Evolutionary conservation across 139 green algal genomes (phyloP), one percentile per base, ranked within the genome.

Genomic region (Parachlorella kessleri): DNA sequence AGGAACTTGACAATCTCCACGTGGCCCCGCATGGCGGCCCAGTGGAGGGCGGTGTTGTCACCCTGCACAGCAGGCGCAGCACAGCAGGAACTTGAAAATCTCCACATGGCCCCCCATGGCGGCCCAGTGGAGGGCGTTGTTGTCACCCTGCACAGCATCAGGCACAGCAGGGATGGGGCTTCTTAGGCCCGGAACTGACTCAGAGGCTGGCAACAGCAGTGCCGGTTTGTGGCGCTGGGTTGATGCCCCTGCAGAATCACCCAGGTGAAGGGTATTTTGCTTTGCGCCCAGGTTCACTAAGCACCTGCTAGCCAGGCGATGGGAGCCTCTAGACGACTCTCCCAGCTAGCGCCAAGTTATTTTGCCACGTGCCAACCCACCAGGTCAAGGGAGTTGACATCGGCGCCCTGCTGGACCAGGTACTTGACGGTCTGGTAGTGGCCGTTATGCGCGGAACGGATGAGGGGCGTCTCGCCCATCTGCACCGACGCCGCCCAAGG

Each of bases 31-130:
- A 98, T 98, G 40, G 93, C 87, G 0, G 94, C 92, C 95, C 95
- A 98, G 85, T 98, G 95, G 78, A 98, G 87, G 21, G 94, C 83
- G 2, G 93, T 96, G 92, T 98, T 98, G 76, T 97, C 94, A n/a
- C 95, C 94, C 90, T 95, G 90, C 35, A n/a, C 14, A 40, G 10
- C 63, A n/a, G 38, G 26, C 26, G 37, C 28, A 68, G 35, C 30
- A 30, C 71, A 98, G 75, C 72, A 98, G 84, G 21, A 77, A 84
- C 55, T 92, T 90, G 38, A 97, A 91, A 70, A 98, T 94, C 85
- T 98, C 95, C 66, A 98, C 95, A 79, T 98, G 95, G 6, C 95
- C 95, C 0, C 95, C 86, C 94, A 98, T 98, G 40, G 93, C 87
- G 0, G 94, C 92, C 95, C 95, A 98, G 85, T 98, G 95, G 78